Base-by-base conservation (phyloP, 306 rosid species). In the Prunus salicina region DNA sequence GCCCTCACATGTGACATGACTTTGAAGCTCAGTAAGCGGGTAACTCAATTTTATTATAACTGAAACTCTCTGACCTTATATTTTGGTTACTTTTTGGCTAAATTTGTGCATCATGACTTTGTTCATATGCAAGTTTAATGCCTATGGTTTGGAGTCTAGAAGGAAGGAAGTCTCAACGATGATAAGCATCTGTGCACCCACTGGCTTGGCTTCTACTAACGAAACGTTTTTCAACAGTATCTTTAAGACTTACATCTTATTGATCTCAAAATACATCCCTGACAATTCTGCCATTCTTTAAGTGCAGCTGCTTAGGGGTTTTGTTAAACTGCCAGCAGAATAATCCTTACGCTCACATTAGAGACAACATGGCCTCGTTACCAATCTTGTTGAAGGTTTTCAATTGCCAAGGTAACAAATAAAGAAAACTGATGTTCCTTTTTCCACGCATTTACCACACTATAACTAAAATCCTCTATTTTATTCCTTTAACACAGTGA, bases 221-320 rank as follows among this genome's bases (percentile, higher is more conserved):
- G 8, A 16, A 32, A 16, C 0, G 9, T 19, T 20, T 20, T 24
- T 34, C 5, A 27, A 27, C 28, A 2, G 12, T 50, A 27, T 50
- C 12, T 28, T 50, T 5, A 4, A 2, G 30, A 43, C 10, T 46
- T 22, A 12, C 25, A 27, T 30, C 28, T 69, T 70, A 10, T 51
- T 43, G 41, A 52, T 51, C 74, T 51, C 30, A 2, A 45, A 67
- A 25, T 61, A 56, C 19, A 1, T 6, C 12, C 19, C 18, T 50
- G 60, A 52, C 22, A 30, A 51, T 52, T 30, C 25, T 8, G 27
- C 53, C 62, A 41, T 5, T 81, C 60, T 67, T 72, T 43, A 63
- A 77, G 34, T 76, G 80, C 87, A 95, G 99, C 82, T 92, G 96
- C 77, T 78, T 92, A 6, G 97, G 97, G 57, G 78, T 80, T 82